A percentile compares a stretch with the other conserved stretches of the same genome.
Conservation (phyloP, 2,329 filamentous ascomycete genomes). For the Raffaelea arxii region DNA sequence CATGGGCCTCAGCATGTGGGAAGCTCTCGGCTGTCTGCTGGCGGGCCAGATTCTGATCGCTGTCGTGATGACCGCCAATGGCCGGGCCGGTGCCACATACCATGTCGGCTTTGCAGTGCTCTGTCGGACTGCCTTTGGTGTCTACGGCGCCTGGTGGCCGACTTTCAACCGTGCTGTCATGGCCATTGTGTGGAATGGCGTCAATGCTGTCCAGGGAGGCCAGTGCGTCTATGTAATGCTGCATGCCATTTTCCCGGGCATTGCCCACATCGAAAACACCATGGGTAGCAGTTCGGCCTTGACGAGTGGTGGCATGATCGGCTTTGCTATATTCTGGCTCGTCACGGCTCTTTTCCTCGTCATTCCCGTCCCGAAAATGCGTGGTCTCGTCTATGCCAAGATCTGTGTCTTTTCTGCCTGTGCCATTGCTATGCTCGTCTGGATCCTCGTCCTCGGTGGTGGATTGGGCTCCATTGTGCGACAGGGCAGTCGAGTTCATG, state of each 20-base stretch:
- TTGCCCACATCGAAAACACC: constrained; percentile 26
- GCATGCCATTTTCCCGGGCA: constrained; percentile 29
- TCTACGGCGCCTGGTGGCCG: constrained; percentile 31
- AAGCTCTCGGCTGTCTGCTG: constrained; percentile 29
- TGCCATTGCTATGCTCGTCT: constrained; percentile 8
- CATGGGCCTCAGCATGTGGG: constrained; percentile 38
- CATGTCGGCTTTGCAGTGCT: constrained; percentile 32
- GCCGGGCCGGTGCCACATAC: constrained; percentile 18
- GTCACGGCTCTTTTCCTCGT: constrained; percentile 17
- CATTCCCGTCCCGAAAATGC: constrained; percentile 10
- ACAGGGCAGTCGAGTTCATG: constrained; percentile 20
- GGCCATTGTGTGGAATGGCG: constrained; percentile 35
- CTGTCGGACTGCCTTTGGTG: constrained; percentile 30
- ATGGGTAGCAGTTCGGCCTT: constrained; percentile 9
- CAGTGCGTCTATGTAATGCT: constrained; percentile 24
- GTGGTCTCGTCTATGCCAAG: constrained; percentile 8
- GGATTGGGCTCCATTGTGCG: constrained; percentile 14
- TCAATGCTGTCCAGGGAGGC: constrained; percentile 16
- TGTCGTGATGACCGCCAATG: constrained; percentile 30
- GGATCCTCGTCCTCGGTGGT: constrained; percentile 6
- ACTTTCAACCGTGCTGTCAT: constrained; percentile 32
- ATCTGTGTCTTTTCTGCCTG: constrained; percentile 7
- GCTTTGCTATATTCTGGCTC: constrained; percentile 7
- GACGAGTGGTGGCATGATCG: constrained; percentile 6
- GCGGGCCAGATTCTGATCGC: constrained; percentile 31